Base-by-base conservation (phyloP, 2,329 filamentous ascomycete species). In the Uncinocarpus reesii region DNA sequence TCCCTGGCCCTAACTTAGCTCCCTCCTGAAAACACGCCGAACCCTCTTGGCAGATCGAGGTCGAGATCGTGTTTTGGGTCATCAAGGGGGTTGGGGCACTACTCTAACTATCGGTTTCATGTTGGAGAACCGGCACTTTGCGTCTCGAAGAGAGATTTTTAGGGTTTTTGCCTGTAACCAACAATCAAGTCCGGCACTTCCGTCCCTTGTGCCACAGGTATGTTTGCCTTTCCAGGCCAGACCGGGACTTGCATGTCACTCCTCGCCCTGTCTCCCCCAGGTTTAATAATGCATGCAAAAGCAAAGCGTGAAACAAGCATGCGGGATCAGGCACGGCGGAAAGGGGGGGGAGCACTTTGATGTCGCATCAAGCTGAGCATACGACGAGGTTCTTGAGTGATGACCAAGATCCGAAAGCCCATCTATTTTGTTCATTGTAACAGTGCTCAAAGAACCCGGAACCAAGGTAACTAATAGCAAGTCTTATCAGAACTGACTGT, bases 1-100 rank as follows among this genome's bases (percentile, higher is more conserved):
- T 16, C 32, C 18, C 32, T 16, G 32, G 26, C 7, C 32, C 18
- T 35, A 35, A 16, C 13, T n/a, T 34, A 23, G 18, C 26, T 23
- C 26, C 29, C 20, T 24, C 28, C 26, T 34, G 32, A 18, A 36
- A 46, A 46, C 32, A 31, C 24, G 23, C 34, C 15, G 15, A 45
- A 20, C 32, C 6, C 8, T 38, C 43, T 38, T 46, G 43, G 43
- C 43, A 46, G 24, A 46, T 38, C 26, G 29, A 43, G n/a, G 41
- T 42, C 40, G 26, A 32, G 26, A 23, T 32, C 28, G 26, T 15
- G 37, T n/a, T 13, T 11, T 20, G 11, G 23, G 11, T 7, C 18
- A 38, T n/a, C n/a, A 23, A 21, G 18, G 16, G 5, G 5, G 16
- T 11, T 18, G 15, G 16, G 26, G 40, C 2, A 13, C n/a, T 23